Evolutionary conservation across 1,139 yeast species (phyloP).

Genomic region (Sugiyamaella novakii): DNA sequence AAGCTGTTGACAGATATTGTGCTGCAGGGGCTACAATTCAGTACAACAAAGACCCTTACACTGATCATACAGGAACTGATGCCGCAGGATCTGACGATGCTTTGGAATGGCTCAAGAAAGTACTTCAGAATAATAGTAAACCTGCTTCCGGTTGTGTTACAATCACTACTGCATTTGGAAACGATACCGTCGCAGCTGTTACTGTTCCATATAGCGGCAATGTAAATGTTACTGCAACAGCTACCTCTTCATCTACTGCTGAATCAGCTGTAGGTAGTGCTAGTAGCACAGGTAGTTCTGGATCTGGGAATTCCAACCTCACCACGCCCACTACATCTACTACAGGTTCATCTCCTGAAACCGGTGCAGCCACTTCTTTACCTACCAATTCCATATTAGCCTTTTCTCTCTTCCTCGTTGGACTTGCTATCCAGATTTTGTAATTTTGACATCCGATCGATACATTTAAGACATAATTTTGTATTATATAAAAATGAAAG

Average conservation of each 20-base stretch:
- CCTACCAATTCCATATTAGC: not conserved
- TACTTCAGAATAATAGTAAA: constrained; percentile 21
- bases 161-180: constrained; percentile 18
- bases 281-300: not conserved
- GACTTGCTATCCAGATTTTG: not conserved
- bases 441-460: not conserved
- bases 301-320: not conserved
- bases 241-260: not conserved
- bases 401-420: not conserved
- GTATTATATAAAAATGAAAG: not conserved
- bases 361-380: constrained; percentile 11
- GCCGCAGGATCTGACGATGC: constrained; percentile 26
- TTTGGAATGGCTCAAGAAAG: constrained; percentile 25
- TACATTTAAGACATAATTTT: not conserved
- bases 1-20: constrained; percentile 34
- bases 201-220: not conserved
- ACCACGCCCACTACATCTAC: constrained; percentile 1
- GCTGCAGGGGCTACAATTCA: constrained; percentile 33
- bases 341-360: constrained; percentile 11
- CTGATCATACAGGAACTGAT: constrained; percentile 26
- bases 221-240: constrained; percentile 5
- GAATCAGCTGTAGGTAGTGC: not conserved
- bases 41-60: constrained; percentile 26
- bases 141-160: constrained; percentile 20
- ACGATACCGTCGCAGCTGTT: constrained; percentile 2